phyloP scores from a whole-genome alignment of 352 stramenopile genomes.

The Globisporangium solare region DNA sequence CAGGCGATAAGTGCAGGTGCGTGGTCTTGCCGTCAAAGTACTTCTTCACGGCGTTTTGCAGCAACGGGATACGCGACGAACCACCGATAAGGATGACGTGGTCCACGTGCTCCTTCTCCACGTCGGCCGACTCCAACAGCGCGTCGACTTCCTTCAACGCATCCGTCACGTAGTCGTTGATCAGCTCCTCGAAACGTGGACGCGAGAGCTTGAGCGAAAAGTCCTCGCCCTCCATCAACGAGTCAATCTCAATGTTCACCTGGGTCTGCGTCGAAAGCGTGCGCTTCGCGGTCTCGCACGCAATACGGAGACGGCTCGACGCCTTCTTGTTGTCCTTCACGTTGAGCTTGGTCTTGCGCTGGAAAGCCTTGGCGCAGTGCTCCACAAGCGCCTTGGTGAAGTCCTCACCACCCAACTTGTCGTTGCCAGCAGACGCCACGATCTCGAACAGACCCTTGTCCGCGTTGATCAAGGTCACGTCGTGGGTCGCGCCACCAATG shows the following conservation, averaged over 20 bases:
- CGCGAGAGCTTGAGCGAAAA: constrained; percentile 97
- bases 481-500: constrained; percentile 96
- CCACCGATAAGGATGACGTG: constrained; percentile 97
- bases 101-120: constrained; percentile 88
- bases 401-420: constrained; percentile 94
- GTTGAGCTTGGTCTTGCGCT: constrained; percentile 92
- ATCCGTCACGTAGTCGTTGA: constrained; percentile 90
- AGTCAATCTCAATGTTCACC: constrained; percentile 97
- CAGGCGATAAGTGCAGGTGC: constrained; percentile 81
- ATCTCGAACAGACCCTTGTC: constrained; percentile 99
- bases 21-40: constrained; percentile 84
- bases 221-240: constrained; percentile 96
- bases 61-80: constrained; percentile 97
- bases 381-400: constrained; percentile 97
- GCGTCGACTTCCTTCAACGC: constrained; percentile 90
- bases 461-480: constrained; percentile 95
- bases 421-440: constrained; percentile 94
- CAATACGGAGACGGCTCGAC: constrained; percentile 91
- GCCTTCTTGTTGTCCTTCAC: constrained; percentile 92
- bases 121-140: constrained; percentile 64
- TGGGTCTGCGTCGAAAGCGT: constrained; percentile 95
- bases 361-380: constrained; percentile 95
- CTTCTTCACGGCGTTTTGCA: constrained; percentile 77
- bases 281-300: constrained; percentile 96
- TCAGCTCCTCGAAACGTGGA: constrained; percentile 95